Base-by-base conservation (phyloP, 768 basidiomycete genomes). In the Botryobasidium botryosum region DNA sequence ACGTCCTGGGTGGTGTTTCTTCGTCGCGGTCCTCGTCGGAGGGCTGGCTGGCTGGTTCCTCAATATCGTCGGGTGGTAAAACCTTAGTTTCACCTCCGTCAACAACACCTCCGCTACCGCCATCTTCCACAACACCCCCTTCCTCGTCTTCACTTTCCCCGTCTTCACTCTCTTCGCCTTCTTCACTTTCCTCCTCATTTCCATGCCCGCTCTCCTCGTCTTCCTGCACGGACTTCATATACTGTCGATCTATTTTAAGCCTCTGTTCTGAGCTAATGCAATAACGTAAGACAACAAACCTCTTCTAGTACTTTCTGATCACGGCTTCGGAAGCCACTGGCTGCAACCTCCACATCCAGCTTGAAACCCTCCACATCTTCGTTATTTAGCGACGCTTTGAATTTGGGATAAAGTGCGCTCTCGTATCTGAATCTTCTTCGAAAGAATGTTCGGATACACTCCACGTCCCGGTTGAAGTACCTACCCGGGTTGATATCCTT, bases 391-490 rank as follows among this genome's bases (percentile, higher is more conserved):
- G 71, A 69, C 51, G 73, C 74, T 51, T 68, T 75, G 66, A 96
- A 96, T 44, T 72, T 74, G 12, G 94, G 94, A 62, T 84, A 97
- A 33, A 90, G 61, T 0, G 70, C 64, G 48, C 87, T 90, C 62
- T 97, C 94, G 59, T 92, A 99, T 48, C 77, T 74, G 64, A 96
- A 97, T 21, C 91, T 67, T 48, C 86, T 71, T 55, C 69, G 71
- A 68, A 99, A 97, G 65, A 94, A 99, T 6, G 73, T 77, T 27
- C 88, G 73, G 53, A 99, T 88, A 59, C 94, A 96, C 48, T 92
- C 81, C 6, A 99, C 94, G 61, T 99, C 94, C 18, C 94, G 79
- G 61, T 97, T 92, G 64, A 99, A 99, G 64, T 94, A 99, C 86
- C 91, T 92, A 50, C 47, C 45, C 47, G 24, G 6, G 13, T 6